Conservation (phyloP, 768 basidiomycete species). For the Leccinum imitatum region DNA sequence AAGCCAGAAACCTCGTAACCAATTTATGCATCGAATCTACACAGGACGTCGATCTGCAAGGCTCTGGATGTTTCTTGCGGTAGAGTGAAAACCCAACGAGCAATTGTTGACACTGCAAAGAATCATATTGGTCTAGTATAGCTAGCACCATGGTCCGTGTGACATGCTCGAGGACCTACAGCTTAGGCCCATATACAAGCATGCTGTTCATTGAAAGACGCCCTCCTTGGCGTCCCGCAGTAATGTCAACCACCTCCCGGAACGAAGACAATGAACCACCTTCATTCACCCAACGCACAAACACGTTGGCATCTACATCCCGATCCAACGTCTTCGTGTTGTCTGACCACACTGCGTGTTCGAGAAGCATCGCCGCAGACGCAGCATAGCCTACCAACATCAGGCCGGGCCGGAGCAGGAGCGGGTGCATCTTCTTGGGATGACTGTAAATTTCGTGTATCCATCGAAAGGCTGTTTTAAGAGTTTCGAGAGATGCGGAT, state of each 20-base stretch:
- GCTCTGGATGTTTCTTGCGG: neutral
- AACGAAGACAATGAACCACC: slow-evolving; percentile 32
- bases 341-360: slow-evolving; percentile 66
- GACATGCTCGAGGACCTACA: slow-evolving; percentile 9
- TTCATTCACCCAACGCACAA: slow-evolving; percentile 50
- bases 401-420: slow-evolving; percentile 57
- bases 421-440: slow-evolving; percentile 37
- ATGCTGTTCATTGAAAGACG: slow-evolving; percentile 16
- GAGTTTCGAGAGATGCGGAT: slow-evolving; percentile 29
- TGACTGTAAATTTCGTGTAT: slow-evolving; percentile 41
- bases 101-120: neutral
- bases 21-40: slow-evolving; percentile 1
- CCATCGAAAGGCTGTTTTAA: slow-evolving; percentile 41
- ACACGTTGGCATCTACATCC: slow-evolving; percentile 50
- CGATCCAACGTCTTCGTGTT: slow-evolving; percentile 28
- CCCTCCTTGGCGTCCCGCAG: neutral
- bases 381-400: slow-evolving; percentile 56
- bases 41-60: neutral
- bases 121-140: neutral
- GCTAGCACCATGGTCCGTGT: neutral
- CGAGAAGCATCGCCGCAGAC: slow-evolving; percentile 57
- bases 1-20: slow-evolving; percentile 4
- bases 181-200: slow-evolving; percentile 21
- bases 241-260: slow-evolving; percentile 22
- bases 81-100: neutral